Evolutionary conservation across 2,329 filamentous ascomycete species (phyloP).

Genomic region (Botrytis fragariae): DNA sequence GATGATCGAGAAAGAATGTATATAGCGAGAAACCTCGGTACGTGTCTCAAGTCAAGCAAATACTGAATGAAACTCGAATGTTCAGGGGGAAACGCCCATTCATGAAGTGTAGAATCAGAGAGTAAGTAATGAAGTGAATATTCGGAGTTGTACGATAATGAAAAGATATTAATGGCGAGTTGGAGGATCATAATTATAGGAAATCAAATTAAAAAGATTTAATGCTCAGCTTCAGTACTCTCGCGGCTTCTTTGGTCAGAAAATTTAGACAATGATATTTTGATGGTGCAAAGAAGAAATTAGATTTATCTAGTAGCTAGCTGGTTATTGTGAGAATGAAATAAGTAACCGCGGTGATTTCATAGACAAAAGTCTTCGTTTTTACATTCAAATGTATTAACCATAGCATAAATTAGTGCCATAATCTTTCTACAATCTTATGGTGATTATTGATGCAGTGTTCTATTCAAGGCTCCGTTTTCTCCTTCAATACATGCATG

Average conservation of each 20-base stretch:
- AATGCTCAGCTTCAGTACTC: neutral
- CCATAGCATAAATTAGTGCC: accelerated
- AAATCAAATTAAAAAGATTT: neutral
- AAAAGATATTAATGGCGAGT: neutral
- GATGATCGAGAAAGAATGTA: neutral
- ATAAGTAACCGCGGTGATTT: accelerated
- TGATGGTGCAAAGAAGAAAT: neutral
- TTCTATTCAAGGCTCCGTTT: neutral
- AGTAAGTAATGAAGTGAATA: neutral
- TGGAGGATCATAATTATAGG: neutral
- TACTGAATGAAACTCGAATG: neutral
- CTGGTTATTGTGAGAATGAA: neutral
- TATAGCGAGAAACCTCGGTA: neutral
- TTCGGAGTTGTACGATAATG: neutral
- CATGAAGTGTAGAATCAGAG: accelerated
- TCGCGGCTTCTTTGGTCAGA: neutral
- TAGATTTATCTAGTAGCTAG: neutral
- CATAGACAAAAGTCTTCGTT: neutral
- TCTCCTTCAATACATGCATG: neutral
- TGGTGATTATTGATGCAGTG: neutral
- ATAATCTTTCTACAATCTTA: accelerated
- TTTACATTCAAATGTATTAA: neutral
- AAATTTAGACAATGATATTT: neutral
- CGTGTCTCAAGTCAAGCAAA: neutral
- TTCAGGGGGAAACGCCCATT: neutral